Evolutionary conservation across 495 filamentous ascomycete species (phyloP).

Genomic region (Penicillium atrosanguineum): DNA sequence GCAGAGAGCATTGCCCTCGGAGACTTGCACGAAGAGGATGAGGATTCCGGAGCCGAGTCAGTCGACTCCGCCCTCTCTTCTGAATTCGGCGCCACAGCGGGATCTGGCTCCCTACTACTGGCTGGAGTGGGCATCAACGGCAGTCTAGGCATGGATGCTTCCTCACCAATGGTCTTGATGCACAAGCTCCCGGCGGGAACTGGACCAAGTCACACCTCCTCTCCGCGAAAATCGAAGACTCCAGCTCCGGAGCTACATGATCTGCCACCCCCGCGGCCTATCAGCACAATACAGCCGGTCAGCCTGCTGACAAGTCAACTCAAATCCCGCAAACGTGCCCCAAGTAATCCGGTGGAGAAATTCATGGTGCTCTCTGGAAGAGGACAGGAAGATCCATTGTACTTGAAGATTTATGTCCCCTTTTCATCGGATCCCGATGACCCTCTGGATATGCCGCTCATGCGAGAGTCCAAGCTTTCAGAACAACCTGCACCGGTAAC

Average conservation of each 20-base stretch:
- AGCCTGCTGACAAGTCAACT: conserved; percentile 70
- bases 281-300: conserved; percentile 77
- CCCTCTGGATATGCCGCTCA: conserved; percentile 75
- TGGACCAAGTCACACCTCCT: conserved; percentile 37
- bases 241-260: conserved; percentile 64
- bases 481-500: conserved; percentile 66
- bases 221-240: conserved; percentile 58
- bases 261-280: conserved; percentile 87
- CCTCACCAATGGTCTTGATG: conserved; percentile 44
- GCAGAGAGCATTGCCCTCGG: conserved; percentile 34
- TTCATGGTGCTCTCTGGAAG: conserved; percentile 87
- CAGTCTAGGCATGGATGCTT: conserved; percentile 31
- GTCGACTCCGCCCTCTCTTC: conserved; percentile 64
- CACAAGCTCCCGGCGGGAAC: conserved; percentile 41
- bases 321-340: conserved; percentile 75
- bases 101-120: conserved; percentile 56
- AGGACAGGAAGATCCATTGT: conserved; percentile 76
- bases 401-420: conserved; percentile 82
- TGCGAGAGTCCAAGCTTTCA: conserved; percentile 69
- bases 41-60: conserved; percentile 62
- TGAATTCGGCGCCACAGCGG: conserved; percentile 65
- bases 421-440: conserved; percentile 70
- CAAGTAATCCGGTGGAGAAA: conserved; percentile 75
- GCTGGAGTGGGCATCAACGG: conserved; percentile 49
- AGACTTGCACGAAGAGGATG: conserved; percentile 51